phyloP scores from a whole-genome alignment of 192 early-diverging fungal species.

The Entomortierella lignicola region DNA sequence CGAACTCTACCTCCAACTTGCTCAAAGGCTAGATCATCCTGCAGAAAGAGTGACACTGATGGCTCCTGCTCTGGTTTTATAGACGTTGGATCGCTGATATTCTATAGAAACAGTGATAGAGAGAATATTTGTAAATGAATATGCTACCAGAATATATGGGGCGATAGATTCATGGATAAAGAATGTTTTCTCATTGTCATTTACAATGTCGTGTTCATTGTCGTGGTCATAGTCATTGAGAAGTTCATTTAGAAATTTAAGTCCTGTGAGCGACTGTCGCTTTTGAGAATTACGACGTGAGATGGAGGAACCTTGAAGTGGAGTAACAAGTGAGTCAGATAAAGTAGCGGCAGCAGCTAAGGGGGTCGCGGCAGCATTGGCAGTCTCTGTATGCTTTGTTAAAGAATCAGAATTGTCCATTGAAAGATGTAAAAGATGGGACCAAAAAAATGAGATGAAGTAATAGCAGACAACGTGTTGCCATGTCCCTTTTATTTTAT shows the following conservation, averaged over 20 bases:
- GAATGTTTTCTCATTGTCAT: not conserved
- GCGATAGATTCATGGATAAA: too few species aligned
- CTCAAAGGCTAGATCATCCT: slow-evolving; percentile 48
- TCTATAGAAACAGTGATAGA: not conserved
- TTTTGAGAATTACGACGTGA: slow-evolving; percentile 40
- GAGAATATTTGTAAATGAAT: not conserved
- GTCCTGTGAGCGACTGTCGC: slow-evolving; percentile 44
- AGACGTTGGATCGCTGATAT: slow-evolving; percentile 4
- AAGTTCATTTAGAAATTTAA: slow-evolving; percentile 41
- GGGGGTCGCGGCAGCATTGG: not conserved
- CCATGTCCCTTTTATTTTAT: too few species aligned
- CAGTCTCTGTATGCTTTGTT: slow-evolving; percentile 12
- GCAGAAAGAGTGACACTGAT: slow-evolving; percentile 20
- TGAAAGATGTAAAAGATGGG: too few species aligned
- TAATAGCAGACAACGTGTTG: too few species aligned
- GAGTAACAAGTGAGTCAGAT: slow-evolving; percentile 10
- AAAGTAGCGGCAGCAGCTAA: not conserved
- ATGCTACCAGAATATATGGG: too few species aligned
- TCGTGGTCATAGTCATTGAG: slow-evolving; percentile 47
- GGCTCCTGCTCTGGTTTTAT: slow-evolving; percentile 29
- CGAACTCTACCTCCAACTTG: slow-evolving; percentile 41
- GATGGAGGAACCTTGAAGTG: slow-evolving; percentile 5
- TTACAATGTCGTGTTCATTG: slow-evolving; percentile 4
- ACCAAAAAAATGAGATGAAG: too few species aligned
- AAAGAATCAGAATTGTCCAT: not conserved